Evolutionary conservation across 495 filamentous ascomycete species (phyloP).

Genomic region (Penicillium paradoxum): DNA sequence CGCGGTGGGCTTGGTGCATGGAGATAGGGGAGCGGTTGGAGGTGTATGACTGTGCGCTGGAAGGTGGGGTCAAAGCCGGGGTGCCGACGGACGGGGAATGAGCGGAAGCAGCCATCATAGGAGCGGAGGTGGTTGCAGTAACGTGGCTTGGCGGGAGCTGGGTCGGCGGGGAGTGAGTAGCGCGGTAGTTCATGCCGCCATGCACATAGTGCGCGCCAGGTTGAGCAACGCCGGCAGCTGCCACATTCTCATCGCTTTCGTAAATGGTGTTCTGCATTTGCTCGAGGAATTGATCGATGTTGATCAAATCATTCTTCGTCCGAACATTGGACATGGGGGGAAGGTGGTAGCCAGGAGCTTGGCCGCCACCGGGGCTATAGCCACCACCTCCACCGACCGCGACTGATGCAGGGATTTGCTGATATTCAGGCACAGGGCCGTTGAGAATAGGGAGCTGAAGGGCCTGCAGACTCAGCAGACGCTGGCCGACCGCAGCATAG

Average conservation of each 20-base stretch:
- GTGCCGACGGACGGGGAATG: conserved; percentile 56
- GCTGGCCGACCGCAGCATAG: conserved; percentile 75
- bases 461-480: conserved; percentile 67
- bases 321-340: conserved; percentile 81
- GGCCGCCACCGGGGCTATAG: conserved; percentile 42
- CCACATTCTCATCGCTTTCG: conserved; percentile 75
- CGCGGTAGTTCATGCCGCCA: conserved; percentile 56
- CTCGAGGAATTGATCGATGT: conserved; percentile 88
- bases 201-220: conserved; percentile 62
- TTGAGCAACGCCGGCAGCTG: conserved; percentile 68
- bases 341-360: conserved; percentile 61
- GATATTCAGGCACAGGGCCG: conserved; percentile 62
- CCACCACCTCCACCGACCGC: conserved; percentile 52
- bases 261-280: conserved; percentile 94
- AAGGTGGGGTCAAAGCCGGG: conserved; percentile 84
- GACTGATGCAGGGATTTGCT: conserved; percentile 51
- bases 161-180: conserved; percentile 65
- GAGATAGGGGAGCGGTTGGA: conserved; percentile 80
- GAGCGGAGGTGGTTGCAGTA: conserved; percentile 52
- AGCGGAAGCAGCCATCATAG: conserved; percentile 53
- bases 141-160: conserved; percentile 52
- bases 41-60: conserved; percentile 78
- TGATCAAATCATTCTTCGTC: conserved; percentile 86
- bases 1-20: conserved; percentile 49
- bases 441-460: conserved; percentile 63